These are phyloP conservation scores for Sugiyamaella floridensis DNA, from an alignment of 805 yeast species.

Conservation along the genomic window DNA sequence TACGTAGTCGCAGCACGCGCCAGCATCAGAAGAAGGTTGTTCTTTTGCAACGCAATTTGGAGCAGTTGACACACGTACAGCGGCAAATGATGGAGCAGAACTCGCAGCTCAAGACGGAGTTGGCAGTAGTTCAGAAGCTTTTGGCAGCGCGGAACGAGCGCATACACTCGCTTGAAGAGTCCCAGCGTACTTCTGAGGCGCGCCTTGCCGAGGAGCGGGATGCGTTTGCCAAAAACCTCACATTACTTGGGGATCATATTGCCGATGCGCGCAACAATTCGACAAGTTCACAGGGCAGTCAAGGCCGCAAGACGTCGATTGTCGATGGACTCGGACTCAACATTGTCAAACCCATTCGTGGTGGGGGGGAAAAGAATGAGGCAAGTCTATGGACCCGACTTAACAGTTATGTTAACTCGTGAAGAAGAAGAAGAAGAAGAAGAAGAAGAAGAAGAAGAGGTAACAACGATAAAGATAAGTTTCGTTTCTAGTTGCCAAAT, in stretches of 20 bases:
- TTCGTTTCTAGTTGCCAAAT: background rate
- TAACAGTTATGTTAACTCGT: constrained; percentile 10
- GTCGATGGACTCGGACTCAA: constrained; percentile 2
- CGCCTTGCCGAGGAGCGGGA: constrained; percentile 43
- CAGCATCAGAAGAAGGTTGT: constrained; percentile 41
- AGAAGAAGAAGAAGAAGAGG: no score
- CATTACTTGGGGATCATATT: constrained; percentile 15
- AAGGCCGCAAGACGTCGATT: background rate
- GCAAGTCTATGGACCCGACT: constrained; percentile 12
- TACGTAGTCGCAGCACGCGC: constrained; percentile 22
- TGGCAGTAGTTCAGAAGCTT: constrained; percentile 47
- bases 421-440: background rate
- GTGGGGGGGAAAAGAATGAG: constrained; percentile 33
- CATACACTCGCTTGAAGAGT: constrained; percentile 46
- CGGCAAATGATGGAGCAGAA: constrained; percentile 60
- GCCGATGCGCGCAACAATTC: background rate
- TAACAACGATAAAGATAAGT: no score
- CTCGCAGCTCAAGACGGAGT: constrained; percentile 47
- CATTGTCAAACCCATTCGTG: constrained; percentile 57
- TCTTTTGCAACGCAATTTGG: constrained; percentile 51
- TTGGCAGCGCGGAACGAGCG: constrained; percentile 52
- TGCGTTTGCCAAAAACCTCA: constrained; percentile 37
- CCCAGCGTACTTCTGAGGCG: constrained; percentile 40
- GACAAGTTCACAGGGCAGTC: background rate
- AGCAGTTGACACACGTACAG: constrained; percentile 50